A percentile compares a stretch with the other conserved stretches of the same genome.
phyloP scores from a whole-genome alignment of 1,139 yeast genomes.

The Scheffersomyces stambukii region DNA sequence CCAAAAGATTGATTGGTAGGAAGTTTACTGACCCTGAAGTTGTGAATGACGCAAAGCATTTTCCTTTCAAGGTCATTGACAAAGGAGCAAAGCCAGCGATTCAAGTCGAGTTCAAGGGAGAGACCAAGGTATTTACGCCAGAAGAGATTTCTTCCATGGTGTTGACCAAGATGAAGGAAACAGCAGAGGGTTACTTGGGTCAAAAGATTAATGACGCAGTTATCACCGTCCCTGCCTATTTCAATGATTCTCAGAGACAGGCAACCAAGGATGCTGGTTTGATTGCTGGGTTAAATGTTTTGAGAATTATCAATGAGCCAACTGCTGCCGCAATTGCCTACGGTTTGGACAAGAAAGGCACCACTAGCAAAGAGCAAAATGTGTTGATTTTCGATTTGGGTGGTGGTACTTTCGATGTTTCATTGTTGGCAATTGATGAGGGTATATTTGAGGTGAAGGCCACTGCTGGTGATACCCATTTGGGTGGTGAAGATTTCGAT shows the following conservation, averaged over 20 bases:
- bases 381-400: slow-evolving; percentile 92
- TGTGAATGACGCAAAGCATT: slow-evolving; percentile 53
- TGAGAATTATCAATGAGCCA: slow-evolving; percentile 60
- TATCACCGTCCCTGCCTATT: slow-evolving; percentile 66
- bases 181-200: slow-evolving; percentile 65
- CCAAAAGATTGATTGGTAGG: slow-evolving; percentile 67
- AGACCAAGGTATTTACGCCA: slow-evolving; percentile 59
- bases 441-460: slow-evolving; percentile 97
- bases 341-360: slow-evolving; percentile 47
- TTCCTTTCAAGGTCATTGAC: slow-evolving; percentile 58
- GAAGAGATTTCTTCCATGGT: slow-evolving; percentile 70
- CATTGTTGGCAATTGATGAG: slow-evolving; percentile 85
- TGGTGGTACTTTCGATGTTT: slow-evolving; percentile 99
- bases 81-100: slow-evolving; percentile 58
- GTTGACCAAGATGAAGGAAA: slow-evolving; percentile 60
- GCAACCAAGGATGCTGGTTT: slow-evolving; percentile 62
- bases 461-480: slow-evolving; percentile 97
- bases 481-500: slow-evolving; percentile 82
- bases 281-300: slow-evolving; percentile 57
- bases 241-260: slow-evolving; percentile 61
- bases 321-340: slow-evolving; percentile 64
- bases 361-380: slow-evolving; percentile 54
- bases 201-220: slow-evolving; percentile 63
- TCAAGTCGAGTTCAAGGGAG: slow-evolving; percentile 63
- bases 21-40: slow-evolving; percentile 58